Base-by-base conservation (phyloP, 1,284 basidiomycete species). In the Ceratobasidium sp. region DNA sequence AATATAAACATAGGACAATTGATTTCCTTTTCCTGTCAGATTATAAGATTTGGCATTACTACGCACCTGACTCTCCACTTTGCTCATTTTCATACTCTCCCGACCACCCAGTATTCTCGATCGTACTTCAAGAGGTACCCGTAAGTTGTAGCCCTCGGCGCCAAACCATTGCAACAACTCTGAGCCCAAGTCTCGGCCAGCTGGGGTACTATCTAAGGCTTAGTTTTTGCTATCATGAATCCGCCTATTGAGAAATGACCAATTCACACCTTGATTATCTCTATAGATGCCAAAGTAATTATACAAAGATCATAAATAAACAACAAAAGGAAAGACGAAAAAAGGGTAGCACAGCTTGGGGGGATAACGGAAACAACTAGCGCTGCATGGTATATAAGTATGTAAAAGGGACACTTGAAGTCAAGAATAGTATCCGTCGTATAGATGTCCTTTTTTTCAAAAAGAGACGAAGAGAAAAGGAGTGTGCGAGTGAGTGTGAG, bases 381-480 rank as follows among this genome's bases (percentile, higher is more conserved):
- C n/a, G 60, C 39, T 20, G 39, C 60, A 63, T 40, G 26, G 60
- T 63, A 63, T 20, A 40, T 15, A n/a, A 40, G 39, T 39, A 63
- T 60, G 56, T 33, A 18, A 60, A 60, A 60, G 28, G 56, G 28
- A 40, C 60, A n/a, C 33, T 33, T 33, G 33, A 33, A 33, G 33
- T 33, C 33, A 33, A 33, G 33, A 33, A 46, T 39, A 44, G 10
- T 49, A 55, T 23, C 71, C 40, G 56, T 56, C 4, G 51, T 56
- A 44, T 20, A 58, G 40, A 60, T 51, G 5, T 49, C 49, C 28
- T 66, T 56, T 33, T 33, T 33, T 33, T 4, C 1, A 33, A 33
- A 3, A 12, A 56, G 18, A 82, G 98, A 97, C 0, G 97, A 98
- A 81, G 98, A 96, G 96, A 97, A 98, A 87, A 97, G 96, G 87